Evolutionary conservation across 129 eudicot genomes (phyloP).

Genomic region (Rutidosis leptorrhynchoides): DNA sequence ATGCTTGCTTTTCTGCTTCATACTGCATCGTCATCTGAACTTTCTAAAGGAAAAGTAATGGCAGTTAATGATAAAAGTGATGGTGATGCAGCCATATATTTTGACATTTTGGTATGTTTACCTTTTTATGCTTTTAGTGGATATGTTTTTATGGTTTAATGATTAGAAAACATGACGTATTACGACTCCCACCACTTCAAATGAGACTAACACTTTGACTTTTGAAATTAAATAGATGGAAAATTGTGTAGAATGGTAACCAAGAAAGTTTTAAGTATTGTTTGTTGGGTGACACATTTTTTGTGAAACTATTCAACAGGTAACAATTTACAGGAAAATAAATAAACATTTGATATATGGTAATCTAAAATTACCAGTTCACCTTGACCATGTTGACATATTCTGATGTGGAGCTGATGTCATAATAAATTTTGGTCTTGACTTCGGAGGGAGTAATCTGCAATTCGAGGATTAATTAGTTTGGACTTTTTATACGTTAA

Average conservation of each 20-base stretch:
- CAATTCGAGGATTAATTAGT: too few relatives aligned
- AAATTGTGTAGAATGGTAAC: neutral
- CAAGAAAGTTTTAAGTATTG: neutral
- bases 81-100: slow-evolving; percentile 67
- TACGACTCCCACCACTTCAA: neutral
- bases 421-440: too few relatives aligned
- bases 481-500: too few relatives aligned
- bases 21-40: slow-evolving; percentile 61
- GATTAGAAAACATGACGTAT: neutral
- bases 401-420: neutral
- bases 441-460: too few relatives aligned
- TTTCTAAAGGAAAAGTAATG: slow-evolving; percentile 43
- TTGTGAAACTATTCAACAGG: neutral
- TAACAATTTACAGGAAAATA: neutral
- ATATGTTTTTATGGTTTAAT: neutral
- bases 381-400: neutral
- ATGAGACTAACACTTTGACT: neutral
- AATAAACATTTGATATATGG: neutral
- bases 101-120: slow-evolving; percentile 77
- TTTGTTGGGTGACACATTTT: neutral
- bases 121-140: neutral
- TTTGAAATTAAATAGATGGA: neutral
- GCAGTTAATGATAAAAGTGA: slow-evolving; percentile 35
- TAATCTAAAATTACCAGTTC: neutral
- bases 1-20: slow-evolving; percentile 87